Conservation (phyloP, 2,329 filamentous ascomycete species). For the Chrysoporthe puriensis region DNA sequence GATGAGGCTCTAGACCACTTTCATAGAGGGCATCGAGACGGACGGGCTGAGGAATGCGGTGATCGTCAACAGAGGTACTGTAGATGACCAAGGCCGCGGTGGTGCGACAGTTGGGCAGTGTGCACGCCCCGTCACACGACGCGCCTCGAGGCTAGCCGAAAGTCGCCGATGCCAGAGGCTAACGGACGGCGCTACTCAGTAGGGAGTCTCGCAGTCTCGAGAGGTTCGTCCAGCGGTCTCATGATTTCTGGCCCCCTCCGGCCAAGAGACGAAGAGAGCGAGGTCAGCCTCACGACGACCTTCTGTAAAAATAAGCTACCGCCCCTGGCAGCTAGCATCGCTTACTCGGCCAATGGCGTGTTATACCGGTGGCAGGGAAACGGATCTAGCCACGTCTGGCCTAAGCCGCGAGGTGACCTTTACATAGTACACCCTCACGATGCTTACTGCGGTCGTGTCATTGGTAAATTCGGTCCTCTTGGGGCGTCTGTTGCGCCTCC, state of each 20-base stretch:
- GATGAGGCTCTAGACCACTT: background rate
- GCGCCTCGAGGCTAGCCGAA: background rate
- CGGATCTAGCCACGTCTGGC: constrained; percentile 2
- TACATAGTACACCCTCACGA: constrained; percentile 6
- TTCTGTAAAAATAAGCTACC: constrained; percentile 3
- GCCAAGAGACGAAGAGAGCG: background rate
- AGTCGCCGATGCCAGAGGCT: background rate
- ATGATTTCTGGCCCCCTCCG: background rate
- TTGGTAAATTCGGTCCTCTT: background rate
- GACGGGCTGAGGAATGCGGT: constrained; percentile 6
- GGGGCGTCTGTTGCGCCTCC: background rate
- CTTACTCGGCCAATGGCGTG: constrained; percentile 22
- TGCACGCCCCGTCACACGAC: background rate
- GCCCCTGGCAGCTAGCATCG: constrained; percentile 16
- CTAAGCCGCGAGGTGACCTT: constrained; percentile 1
- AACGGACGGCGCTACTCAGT: too few relatives aligned
- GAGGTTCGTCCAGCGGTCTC: background rate
- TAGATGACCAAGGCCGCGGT: background rate
- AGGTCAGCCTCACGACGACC: constrained; percentile 7
- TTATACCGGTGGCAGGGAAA: constrained; percentile 2
- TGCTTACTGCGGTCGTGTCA: background rate
- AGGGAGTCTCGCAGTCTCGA: background rate
- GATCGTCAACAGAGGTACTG: background rate
- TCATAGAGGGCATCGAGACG: background rate
- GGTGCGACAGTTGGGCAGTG: background rate